These are phyloP conservation scores for Ramaria sp. DNA, from an alignment of 768 basidiomycete genomes.

Conservation along the genomic window DNA sequence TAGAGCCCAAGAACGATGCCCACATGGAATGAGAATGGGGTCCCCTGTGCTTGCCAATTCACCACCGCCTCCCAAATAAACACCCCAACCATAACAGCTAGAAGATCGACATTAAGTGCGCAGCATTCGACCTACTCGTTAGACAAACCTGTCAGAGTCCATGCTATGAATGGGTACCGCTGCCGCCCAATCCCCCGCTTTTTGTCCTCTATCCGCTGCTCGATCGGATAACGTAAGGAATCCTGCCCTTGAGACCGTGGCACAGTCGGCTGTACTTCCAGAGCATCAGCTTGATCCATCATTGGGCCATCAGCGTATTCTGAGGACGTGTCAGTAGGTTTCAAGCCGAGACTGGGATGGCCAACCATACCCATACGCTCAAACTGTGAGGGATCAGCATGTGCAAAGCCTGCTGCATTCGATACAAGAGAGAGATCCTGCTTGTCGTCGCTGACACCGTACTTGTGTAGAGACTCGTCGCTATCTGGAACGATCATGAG, in stretches of 20 bases:
- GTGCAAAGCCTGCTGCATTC: not conserved
- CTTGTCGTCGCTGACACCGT: not conserved
- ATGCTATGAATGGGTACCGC: conserved; percentile 53
- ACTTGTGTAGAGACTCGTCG: not conserved
- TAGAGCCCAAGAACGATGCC: not conserved
- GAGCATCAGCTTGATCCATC: not conserved
- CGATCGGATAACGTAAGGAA: conserved; percentile 37
- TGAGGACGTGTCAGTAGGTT: not conserved
- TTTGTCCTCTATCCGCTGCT: conserved; percentile 84
- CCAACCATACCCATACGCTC: not conserved
- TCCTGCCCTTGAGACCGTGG: not conserved
- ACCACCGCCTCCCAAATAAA: conserved; percentile 81
- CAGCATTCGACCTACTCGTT: conserved; percentile 5
- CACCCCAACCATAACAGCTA: conserved; percentile 51
- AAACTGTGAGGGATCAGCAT: not conserved
- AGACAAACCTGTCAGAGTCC: conserved; percentile 17
- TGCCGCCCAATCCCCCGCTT: conserved; percentile 78
- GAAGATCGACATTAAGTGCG: conserved; percentile 13
- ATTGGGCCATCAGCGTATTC: not conserved
- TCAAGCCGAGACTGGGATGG: not conserved
- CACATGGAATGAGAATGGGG: conserved; percentile 76
- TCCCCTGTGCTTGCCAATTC: conserved; percentile 68
- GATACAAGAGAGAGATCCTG: not conserved
- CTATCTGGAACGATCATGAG: not conserved
- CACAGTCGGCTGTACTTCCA: not conserved